Conservation (phyloP, 345 rosid genomes). For the Acer yangbiense region DNA sequence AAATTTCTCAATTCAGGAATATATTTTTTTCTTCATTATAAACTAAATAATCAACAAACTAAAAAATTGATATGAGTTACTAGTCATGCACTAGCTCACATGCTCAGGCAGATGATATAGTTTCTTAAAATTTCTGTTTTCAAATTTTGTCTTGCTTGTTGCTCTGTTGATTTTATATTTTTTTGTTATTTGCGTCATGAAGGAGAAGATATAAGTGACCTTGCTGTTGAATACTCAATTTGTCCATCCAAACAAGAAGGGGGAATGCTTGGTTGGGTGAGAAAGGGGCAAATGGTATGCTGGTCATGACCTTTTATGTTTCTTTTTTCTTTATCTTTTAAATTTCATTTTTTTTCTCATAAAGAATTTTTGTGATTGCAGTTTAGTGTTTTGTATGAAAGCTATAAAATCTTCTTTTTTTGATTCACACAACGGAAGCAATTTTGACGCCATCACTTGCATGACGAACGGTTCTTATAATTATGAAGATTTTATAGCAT, state of each 20-base stretch:
- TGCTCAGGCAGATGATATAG: background rate
- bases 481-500: background rate
- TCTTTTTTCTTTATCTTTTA: background rate
- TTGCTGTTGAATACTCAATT: constrained; percentile 75
- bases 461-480: background rate
- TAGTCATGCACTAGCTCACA: background rate
- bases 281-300: constrained; percentile 83
- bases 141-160: background rate
- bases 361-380: background rate
- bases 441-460: background rate
- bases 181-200: constrained; percentile 27
- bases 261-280: constrained; percentile 95
- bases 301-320: constrained; percentile 2
- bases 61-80: background rate
- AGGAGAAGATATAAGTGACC: constrained; percentile 96
- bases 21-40: background rate
- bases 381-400: background rate
- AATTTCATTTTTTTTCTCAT: background rate
- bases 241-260: constrained; percentile 88
- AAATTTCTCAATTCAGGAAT: background rate
- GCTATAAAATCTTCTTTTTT: background rate
- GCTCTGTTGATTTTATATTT: background rate
- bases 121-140: background rate
- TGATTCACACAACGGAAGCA: background rate
- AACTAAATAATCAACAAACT: background rate